These are phyloP conservation scores for Calonectria ilicicola DNA, from an alignment of 2,329 filamentous ascomycete genomes.

Conservation along the genomic window DNA sequence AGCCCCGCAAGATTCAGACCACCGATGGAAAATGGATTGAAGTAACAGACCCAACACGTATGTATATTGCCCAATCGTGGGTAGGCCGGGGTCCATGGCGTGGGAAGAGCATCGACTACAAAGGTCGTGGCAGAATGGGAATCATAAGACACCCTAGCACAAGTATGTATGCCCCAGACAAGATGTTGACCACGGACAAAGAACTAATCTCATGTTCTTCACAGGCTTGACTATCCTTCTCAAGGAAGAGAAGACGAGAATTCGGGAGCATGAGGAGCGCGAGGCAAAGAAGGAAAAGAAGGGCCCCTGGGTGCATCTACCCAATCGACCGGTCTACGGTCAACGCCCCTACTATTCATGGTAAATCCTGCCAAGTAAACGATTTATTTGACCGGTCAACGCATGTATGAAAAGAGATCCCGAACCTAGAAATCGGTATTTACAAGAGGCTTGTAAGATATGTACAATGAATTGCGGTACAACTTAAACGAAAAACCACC, in stretches of 20 bases:
- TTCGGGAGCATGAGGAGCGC: slow-evolving; percentile 83
- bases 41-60: slow-evolving; percentile 79
- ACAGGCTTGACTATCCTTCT: slow-evolving; percentile 81
- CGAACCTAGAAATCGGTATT: slow-evolving; percentile 12
- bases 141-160: slow-evolving; percentile 79
- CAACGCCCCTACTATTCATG: slow-evolving; percentile 94
- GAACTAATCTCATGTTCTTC: neutral
- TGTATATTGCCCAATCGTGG: slow-evolving; percentile 96
- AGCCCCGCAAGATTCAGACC: slow-evolving; percentile 70
- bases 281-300: slow-evolving; percentile 79
- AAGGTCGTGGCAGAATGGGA: slow-evolving; percentile 80
- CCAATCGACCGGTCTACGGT: slow-evolving; percentile 84
- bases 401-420: neutral
- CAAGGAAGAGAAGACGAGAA: slow-evolving; percentile 93
- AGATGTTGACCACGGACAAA: slow-evolving; percentile 31
- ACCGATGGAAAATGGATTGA: slow-evolving; percentile 81
- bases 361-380: slow-evolving; percentile 62
- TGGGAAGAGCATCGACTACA: slow-evolving; percentile 71
- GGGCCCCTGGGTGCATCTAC: slow-evolving; percentile 88
- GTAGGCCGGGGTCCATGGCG: slow-evolving; percentile 80
- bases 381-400: slow-evolving; percentile 4
- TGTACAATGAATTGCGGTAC: slow-evolving; percentile 49
- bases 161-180: slow-evolving; percentile 64
- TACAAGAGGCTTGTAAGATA: slow-evolving; percentile 48
- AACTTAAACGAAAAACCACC: slow-evolving; percentile 34